Evolutionary conservation across 1,139 yeast species (phyloP).

Genomic region (Kodamaea fungicola): DNA sequence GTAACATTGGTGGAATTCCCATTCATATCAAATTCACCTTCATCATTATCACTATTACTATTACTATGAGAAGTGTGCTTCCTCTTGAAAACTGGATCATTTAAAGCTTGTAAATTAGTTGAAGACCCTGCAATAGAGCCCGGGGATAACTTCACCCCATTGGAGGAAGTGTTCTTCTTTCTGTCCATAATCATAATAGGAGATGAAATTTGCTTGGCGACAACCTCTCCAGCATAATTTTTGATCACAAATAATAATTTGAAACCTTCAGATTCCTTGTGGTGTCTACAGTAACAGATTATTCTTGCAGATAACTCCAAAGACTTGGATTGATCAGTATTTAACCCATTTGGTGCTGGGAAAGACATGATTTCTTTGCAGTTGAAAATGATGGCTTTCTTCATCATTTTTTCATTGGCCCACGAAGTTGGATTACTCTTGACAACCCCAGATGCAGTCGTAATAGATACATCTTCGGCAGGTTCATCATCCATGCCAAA

Average conservation of each 20-base stretch:
- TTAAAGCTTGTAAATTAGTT: slow-evolving; percentile 11
- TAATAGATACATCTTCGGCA: slow-evolving; percentile 10
- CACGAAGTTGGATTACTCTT: slow-evolving; percentile 53
- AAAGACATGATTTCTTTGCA: slow-evolving; percentile 82
- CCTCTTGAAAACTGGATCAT: slow-evolving; percentile 5
- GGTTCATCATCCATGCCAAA: slow-evolving; percentile 33
- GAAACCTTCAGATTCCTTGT: slow-evolving; percentile 80
- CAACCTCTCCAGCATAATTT: slow-evolving; percentile 54
- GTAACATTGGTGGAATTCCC: slow-evolving; percentile 4
- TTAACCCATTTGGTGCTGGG: slow-evolving; percentile 56
- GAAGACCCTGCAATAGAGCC: slow-evolving; percentile 22
- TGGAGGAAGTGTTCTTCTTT: slow-evolving; percentile 51
- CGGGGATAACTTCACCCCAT: slow-evolving; percentile 16
- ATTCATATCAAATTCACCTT: slow-evolving; percentile 4
- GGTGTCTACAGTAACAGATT: slow-evolving; percentile 95
- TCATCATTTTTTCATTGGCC: slow-evolving; percentile 71
- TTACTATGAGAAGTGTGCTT: slow-evolving; percentile 6
- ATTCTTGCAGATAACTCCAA: slow-evolving; percentile 81
- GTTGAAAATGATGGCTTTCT: slow-evolving; percentile 85
- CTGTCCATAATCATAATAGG: slow-evolving; percentile 91
- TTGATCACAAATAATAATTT: slow-evolving; percentile 66
- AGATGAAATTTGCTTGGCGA: slow-evolving; percentile 70
- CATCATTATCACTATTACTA: slow-evolving; percentile 11
- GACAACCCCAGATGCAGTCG: slow-evolving; percentile 23
- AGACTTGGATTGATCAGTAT: slow-evolving; percentile 33